Base-by-base conservation (phyloP, 2,329 filamentous ascomycete species). In the Penicillium griseofulvum region DNA sequence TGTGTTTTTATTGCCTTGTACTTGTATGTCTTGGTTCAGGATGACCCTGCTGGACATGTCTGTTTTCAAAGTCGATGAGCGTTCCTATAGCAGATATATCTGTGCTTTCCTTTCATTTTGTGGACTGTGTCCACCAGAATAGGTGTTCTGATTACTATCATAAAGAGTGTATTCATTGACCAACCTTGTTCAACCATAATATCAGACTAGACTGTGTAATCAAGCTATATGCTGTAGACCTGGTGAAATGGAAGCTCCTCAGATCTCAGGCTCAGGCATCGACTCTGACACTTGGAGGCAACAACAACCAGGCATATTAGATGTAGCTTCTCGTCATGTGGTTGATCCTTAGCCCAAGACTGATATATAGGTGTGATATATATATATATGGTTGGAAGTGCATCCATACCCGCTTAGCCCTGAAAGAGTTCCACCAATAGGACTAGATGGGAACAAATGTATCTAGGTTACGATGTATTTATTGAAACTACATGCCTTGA, bases 21-120 rank as follows among this genome's bases (percentile, higher is more conserved):
- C 51, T 65, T 60, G 54, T 65, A 65, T 58, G 53, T 56, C 50
- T 58, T 10, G 43, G 54, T 52, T 55, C 38, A 37, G 43, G 48
- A 24, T 38, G 31, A 38, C 41, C 49, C 52, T 45, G 28, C 51
- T 33, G 43, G 51, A 29, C 44, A 56, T 56, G 26, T 45, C 49
- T 55, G 38, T 48, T 49, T 56, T 47, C 43, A 54, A 44, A 54
- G 38, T 45, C 44, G 43, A 48, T 54, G 44, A 56, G 44, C 50
- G 54, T 54, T 53, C 37, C 37, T 49, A 43, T 39, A 28, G 50
- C 44, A 44, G 50, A 37, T 47, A 55, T 55, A 52, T 52, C 47
- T 36, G 19, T 41, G 29, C 6, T 42, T 46, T 42, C 17, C 34
- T 34, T 36, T 24, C 8, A 39, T 45, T 46, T 42, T 47, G 42